These are phyloP conservation scores for Danielia reshetovae DNA, from an alignment of 805 yeast species.

Conservation along the genomic window DNA sequence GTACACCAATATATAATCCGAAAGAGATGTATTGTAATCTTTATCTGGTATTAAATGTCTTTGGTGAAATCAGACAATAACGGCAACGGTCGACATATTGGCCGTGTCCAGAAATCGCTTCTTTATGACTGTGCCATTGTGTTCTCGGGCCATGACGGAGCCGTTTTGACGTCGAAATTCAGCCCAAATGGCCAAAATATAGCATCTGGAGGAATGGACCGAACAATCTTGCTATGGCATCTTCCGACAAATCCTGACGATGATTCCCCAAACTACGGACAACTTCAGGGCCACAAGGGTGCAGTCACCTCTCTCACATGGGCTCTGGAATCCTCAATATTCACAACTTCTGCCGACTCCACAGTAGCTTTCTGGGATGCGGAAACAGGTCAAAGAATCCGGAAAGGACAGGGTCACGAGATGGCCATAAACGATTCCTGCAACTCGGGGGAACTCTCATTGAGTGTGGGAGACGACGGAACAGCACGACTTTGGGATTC, in stretches of 20 bases:
- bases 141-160: constrained; percentile 50
- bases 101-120: too few relatives aligned
- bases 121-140: constrained; percentile 30
- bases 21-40: too few relatives aligned
- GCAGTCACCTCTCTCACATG: constrained; percentile 62
- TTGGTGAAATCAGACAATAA: too few relatives aligned
- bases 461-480: constrained; percentile 68
- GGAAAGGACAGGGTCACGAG: constrained; percentile 52
- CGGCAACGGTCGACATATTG: too few relatives aligned
- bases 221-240: constrained; percentile 45
- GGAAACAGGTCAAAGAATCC: constrained; percentile 48
- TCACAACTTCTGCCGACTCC: constrained; percentile 57
- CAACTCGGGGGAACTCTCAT: constrained; percentile 20
- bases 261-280: constrained; percentile 39
- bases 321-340: constrained; percentile 39
- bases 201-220: constrained; percentile 65
- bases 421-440: constrained; percentile 55
- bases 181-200: constrained; percentile 46
- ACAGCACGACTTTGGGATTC: constrained; percentile 59
- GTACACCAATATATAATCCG: not conserved
- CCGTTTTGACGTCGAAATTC: constrained; percentile 52
- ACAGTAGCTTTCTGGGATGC: constrained; percentile 63
- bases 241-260: constrained; percentile 26
- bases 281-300: constrained; percentile 53
- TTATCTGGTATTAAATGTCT: too few relatives aligned